These are phyloP conservation scores for Colletotrichum chlorophyti DNA, from an alignment of 2,329 filamentous ascomycete species.

Conservation along the genomic window DNA sequence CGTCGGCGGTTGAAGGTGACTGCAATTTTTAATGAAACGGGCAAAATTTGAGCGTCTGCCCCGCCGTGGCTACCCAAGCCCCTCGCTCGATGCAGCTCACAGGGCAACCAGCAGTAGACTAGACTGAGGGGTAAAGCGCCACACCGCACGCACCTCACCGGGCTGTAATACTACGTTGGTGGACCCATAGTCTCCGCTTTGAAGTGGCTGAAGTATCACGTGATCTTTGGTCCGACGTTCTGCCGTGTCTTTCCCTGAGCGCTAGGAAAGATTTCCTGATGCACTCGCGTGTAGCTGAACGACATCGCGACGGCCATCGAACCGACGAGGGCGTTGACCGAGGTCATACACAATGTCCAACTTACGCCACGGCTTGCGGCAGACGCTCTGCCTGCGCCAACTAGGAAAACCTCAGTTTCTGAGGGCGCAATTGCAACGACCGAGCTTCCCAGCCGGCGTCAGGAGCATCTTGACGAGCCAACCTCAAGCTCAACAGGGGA, in stretches of 20 bases:
- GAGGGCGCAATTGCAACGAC: constrained; percentile 33
- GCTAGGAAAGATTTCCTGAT: constrained; percentile 28
- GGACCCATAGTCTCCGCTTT: too few species aligned
- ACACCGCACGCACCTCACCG: too few species aligned
- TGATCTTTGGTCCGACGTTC: constrained; percentile 2
- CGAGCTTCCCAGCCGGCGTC: constrained; percentile 34
- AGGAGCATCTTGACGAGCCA: constrained; percentile 35
- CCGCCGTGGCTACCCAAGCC: constrained; percentile 15
- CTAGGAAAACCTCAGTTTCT: constrained; percentile 38
- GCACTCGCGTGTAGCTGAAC: not conserved
- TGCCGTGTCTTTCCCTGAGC: not conserved
- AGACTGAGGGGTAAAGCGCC: constrained; percentile 7
- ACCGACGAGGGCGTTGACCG: constrained; percentile 19
- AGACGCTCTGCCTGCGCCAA: constrained; percentile 42
- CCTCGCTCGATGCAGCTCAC: constrained; percentile 16
- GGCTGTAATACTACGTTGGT: too few species aligned
- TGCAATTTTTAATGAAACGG: constrained; percentile 30
- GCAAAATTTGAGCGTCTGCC: constrained; percentile 24
- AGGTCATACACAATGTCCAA: constrained; percentile 40
- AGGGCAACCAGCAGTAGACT: constrained; percentile 6
- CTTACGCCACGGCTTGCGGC: constrained; percentile 42
- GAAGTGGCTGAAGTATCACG: constrained; percentile 6
- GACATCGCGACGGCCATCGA: constrained; percentile 17
- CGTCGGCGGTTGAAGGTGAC: constrained; percentile 17
- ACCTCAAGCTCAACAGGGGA: not conserved